Evolutionary conservation across 1,139 yeast genomes (phyloP).

Genomic region (Scheffersomyces illinoinensis): DNA sequence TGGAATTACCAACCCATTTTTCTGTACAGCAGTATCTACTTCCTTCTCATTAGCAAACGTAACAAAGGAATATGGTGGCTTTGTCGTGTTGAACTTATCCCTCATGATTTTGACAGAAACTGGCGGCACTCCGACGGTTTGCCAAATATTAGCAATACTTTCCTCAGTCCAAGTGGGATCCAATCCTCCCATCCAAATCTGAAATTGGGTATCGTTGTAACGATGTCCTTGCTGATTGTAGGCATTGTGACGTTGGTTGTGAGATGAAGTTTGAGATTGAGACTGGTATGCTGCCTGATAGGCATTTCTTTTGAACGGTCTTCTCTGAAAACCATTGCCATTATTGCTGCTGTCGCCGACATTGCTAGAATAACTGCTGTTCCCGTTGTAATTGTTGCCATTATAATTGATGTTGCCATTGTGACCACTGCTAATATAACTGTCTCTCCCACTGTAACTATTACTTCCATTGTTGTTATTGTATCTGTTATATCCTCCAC

Average conservation of each 20-base stretch:
- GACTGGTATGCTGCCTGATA: constrained; percentile 1
- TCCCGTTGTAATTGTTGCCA: background rate
- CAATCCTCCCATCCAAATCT: constrained; percentile 92
- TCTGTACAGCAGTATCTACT: constrained; percentile 68
- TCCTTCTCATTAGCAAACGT: constrained; percentile 68
- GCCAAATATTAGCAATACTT: constrained; percentile 69
- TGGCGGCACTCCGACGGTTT: constrained; percentile 38
- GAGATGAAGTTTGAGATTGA: background rate
- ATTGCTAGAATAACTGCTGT: background rate
- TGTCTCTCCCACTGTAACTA: constrained; percentile 3
- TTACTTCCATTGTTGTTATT: background rate
- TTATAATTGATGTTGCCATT: background rate
- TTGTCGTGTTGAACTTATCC: constrained; percentile 48
- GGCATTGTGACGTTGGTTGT: background rate
- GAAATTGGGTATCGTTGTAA: constrained; percentile 12
- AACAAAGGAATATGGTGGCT: constrained; percentile 72
- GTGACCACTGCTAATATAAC: constrained; percentile 2
- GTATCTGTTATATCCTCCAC: background rate
- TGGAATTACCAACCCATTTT: constrained; percentile 73
- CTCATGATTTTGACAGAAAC: constrained; percentile 35
- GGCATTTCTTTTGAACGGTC: constrained; percentile 2
- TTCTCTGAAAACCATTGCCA: constrained; percentile 1
- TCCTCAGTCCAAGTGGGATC: constrained; percentile 85
- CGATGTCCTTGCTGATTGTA: background rate
- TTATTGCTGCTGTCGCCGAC: background rate